Evolutionary conservation across 768 basidiomycete genomes (phyloP).

Genomic region (Rhodocollybia butyracea): DNA sequence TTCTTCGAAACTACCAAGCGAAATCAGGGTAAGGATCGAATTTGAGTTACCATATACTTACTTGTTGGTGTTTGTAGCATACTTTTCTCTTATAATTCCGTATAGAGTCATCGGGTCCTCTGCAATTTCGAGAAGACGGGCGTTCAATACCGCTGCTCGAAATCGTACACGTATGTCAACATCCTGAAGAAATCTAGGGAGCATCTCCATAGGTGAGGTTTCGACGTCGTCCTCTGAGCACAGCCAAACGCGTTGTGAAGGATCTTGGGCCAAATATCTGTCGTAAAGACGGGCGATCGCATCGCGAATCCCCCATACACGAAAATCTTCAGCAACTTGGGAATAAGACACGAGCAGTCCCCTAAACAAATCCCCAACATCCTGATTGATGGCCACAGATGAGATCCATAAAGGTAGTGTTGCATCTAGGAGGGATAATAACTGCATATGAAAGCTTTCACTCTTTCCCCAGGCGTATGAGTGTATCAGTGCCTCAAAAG

Average conservation of each 20-base stretch:
- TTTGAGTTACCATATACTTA: slow-evolving; percentile 28
- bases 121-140: slow-evolving; percentile 53
- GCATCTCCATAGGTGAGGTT: slow-evolving; percentile 38
- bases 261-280: slow-evolving; percentile 58
- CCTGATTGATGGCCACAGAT: slow-evolving; percentile 20
- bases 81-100: slow-evolving; percentile 37
- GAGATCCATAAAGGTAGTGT: slow-evolving; percentile 60
- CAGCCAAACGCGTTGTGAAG: slow-evolving; percentile 47
- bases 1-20: slow-evolving; percentile 58
- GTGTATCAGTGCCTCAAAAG: slow-evolving; percentile 43
- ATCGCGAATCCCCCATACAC: slow-evolving; percentile 76
- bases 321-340: slow-evolving; percentile 39
- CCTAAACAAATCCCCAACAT: slow-evolving; percentile 42
- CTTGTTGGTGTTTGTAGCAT: slow-evolving; percentile 47
- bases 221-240: slow-evolving; percentile 21
- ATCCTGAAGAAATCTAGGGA: slow-evolving; percentile 60
- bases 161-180: slow-evolving; percentile 83
- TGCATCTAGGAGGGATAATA: slow-evolving; percentile 60
- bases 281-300: slow-evolving; percentile 62
- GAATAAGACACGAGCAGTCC: slow-evolving; percentile 56
- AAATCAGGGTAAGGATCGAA: background rate
- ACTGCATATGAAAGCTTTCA: slow-evolving; percentile 49
- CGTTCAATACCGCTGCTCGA: slow-evolving; percentile 59
- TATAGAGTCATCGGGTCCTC: slow-evolving; percentile 40
- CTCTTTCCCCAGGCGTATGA: slow-evolving; percentile 58